Base-by-base conservation (phyloP, 352 stramenopile genomes). In the Bremia lactucae region DNA sequence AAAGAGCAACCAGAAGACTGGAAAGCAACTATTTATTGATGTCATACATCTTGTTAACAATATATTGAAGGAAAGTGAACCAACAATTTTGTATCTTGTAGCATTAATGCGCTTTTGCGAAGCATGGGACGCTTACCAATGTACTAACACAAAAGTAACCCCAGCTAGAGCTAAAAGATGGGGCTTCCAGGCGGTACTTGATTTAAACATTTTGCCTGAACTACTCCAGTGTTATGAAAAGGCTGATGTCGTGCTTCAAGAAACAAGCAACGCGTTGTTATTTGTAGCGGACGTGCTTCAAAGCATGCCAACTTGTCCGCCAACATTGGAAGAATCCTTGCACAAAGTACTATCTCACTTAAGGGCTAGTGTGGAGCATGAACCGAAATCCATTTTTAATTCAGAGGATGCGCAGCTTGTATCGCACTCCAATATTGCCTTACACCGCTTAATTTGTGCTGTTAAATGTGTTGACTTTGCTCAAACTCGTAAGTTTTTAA, bases 221-320 rank as follows among this genome's bases (percentile, higher is more conserved):
- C 48, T 76, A 31, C 42, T 80, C 3, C 41, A 55, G 4, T 55
- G 53, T 8, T 76, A 68, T 13, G 55, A 43, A 13, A 56, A 14
- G 14, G 20, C 52, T 20, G 25, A 36, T 7, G 46, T 52, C 2
- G 9, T 79, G 2, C 13, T 10, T 10, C 16, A 58, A 39, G 65
- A 74, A 38, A 42, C 36, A 2, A 47, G 33, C 15, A 54, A 59
- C 24, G 41, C 52, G 3, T 42, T 76, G 15, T 2, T 22, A 10
- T 73, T 67, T 39, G 26, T 58, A 18, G 42, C 39, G 1, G 48
- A 74, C 16, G 45, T 71, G 16, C 42, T 80, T 13, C 62, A 80
- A 46, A 58, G 52, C 28, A 41, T 36, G n/a, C 44, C 44, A 6
- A 60, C 54, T 14, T 76, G 53, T 26, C 59, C 68, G 13, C 23